phyloP scores from a whole-genome alignment of 768 basidiomycete species.

The Kwoniella sp. region DNA sequence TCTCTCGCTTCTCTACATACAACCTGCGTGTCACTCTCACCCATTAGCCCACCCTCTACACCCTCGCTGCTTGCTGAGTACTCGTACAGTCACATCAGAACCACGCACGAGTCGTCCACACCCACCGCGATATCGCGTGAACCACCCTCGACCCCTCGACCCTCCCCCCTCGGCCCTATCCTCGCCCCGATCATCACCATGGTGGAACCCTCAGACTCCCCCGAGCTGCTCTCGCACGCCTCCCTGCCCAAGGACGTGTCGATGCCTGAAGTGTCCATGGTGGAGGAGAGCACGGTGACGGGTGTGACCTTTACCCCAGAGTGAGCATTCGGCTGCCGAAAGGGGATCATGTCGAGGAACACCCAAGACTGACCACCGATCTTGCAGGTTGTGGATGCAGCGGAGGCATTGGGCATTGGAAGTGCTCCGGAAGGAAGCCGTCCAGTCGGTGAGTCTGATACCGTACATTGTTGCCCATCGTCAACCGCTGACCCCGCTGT shows the following conservation, averaged over 20 bases:
- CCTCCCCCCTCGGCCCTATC: background rate
- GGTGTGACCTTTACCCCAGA: conserved; percentile 47
- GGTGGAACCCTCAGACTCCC: conserved; percentile 9
- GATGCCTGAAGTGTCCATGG: conserved; percentile 41
- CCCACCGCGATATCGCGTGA: background rate
- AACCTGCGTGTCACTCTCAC: background rate
- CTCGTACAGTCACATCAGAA: background rate
- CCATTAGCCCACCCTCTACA: background rate
- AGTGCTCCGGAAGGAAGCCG: conserved; percentile 38
- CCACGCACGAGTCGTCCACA: background rate
- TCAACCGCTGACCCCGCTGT: background rate
- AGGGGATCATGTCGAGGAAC: too few species aligned
- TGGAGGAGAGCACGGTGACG: conserved; percentile 43
- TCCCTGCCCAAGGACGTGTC: conserved; percentile 16
- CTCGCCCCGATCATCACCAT: background rate
- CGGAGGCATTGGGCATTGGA: conserved; percentile 47
- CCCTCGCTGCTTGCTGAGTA: too few species aligned
- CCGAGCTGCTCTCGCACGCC: conserved; percentile 20
- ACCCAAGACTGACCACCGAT: too few species aligned
- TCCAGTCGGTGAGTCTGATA: conserved; percentile 36
- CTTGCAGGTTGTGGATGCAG: conserved; percentile 40
- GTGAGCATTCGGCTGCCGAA: too few species aligned
- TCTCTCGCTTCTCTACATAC: background rate
- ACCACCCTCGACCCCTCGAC: background rate
- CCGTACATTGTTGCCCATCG: background rate